Evolutionary conservation across 305 asterid species (phyloP), one percentile per base, ranked within the genome.

Genomic region (Fraxinus platypoda): DNA sequence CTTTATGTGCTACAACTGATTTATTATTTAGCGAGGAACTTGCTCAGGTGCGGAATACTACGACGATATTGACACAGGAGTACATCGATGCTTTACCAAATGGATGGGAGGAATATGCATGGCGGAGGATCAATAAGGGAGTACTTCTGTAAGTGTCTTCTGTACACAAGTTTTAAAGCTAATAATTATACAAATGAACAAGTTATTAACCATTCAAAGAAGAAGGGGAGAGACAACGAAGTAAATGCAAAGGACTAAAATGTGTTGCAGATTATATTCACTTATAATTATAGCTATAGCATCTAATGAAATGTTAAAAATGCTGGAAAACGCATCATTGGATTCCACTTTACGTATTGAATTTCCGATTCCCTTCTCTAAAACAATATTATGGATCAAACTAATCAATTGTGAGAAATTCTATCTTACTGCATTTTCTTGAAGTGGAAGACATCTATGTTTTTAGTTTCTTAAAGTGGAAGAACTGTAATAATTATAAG

Each of bases 81-180:
- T 97, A 87, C 88, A 92, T 97, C 83, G 99, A 94, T 87, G 91
- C 94, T 86, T 87, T 97, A 86, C 99, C 99, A 80, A 90, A 91
- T 83, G 99, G 99, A 84, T 97, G 99, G 98, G 95, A 94, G 87
- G 96, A 97, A 43, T 97, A 93, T 89, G 98, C 99, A 78, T 94
- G 98, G 99, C 88, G 30, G 86, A 94, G 99, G 91, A 94, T 97
- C 83, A 97, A 97, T 82, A 97, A 93, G 87, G 98, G 98, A 85
- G 85, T 88, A 73, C 94, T 84, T 77, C 88, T 94, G 98, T 94
- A 87, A 94, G 97, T 84, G 77, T 85, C 52, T 77, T 82, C 19
- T 68, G 8, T 41, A 30, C 23, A 43, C 33, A 77, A 71, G 62
- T 52, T 74, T 68, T 78, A 75, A 77, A 35, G 34, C 59, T 26